Evolutionary conservation across 2,329 filamentous ascomycete species (phyloP), one percentile per base, ranked within the genome.

Genomic region (Arachnopeziza araneosa): DNA sequence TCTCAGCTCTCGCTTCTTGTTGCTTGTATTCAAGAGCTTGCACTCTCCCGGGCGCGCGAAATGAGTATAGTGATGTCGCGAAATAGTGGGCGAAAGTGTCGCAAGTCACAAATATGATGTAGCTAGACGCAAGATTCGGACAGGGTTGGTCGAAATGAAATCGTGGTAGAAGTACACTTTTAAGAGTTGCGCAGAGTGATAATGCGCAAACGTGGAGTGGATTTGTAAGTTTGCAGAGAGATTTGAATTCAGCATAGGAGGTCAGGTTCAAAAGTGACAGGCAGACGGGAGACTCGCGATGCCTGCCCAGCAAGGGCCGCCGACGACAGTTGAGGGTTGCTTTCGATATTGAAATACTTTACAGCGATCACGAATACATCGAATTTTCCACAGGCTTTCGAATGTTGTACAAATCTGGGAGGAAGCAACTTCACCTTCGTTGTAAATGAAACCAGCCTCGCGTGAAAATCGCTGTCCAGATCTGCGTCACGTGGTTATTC

Each of bases 1-100:
- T 54, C 59, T 52, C 49, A 60, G 59, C 60, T 62, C 64, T 54
- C 52, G 52, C 50, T 54, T 3, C 52, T 22, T 26, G 22, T 10
- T 44, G 36, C 10, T 19, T 44, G 36, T 44, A 44, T 44, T 19
- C 17, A 44, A 44, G 65, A 67, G 66, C 64, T 54, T 32, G 26
- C 17, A 51, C 50, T 57, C 50, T 56, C 19, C 36, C 9, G 21
- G 14, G 44, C 24, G 22, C 22, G 22, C 24, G 21, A 22, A 26
- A 36, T n/a, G 21, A n/a, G 22, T 32, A 51, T 24, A 12, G 24
- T 6, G 26, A 26, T 50, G 23, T 24, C 4, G 22, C 22, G 19
- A 24, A 12, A n/a, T 17, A 5, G 23, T 36, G 19, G 24, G 2
- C 19, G 21, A 14, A 12, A 24, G 32, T 14, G 17, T 2, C 19